Conservation (phyloP, 345 rosid species). For the Isatis tinctoria region DNA sequence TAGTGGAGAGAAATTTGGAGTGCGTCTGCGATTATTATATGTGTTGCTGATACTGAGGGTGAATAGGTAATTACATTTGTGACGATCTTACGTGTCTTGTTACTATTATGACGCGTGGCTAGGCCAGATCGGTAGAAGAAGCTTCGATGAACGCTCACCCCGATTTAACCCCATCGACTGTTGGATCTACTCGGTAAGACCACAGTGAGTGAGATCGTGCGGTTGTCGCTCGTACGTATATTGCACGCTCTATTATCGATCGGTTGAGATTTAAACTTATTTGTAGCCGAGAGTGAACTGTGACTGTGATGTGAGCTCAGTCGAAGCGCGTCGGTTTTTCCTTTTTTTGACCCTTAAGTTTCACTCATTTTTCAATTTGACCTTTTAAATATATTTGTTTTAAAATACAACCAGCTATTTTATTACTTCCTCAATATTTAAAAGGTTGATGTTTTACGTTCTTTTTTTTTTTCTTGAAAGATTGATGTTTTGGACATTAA, state of each 20-base stretch:
- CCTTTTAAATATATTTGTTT: neutral
- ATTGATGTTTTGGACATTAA: too few species aligned
- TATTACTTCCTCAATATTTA: too few species aligned
- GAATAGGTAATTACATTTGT: neutral
- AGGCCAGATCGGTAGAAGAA: neutral
- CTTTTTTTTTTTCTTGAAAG: too few species aligned
- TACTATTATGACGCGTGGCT: neutral
- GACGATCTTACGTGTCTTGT: neutral
- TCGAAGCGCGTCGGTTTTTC: neutral
- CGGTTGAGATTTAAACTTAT: neutral
- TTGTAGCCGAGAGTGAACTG: neutral
- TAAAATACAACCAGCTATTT: neutral
- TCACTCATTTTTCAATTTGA: neutral
- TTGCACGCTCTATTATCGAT: neutral
- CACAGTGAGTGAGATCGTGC: slow-evolving; percentile 14
- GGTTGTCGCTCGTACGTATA: neutral
- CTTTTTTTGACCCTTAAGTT: neutral
- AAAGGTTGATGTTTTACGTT: too few species aligned
- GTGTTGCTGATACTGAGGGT: neutral
- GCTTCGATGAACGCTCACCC: slow-evolving; percentile 21
- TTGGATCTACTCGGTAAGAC: slow-evolving; percentile 24
- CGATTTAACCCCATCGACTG: slow-evolving; percentile 4
- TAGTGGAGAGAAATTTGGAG: slow-evolving; percentile 3
- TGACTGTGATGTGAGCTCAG: slow-evolving; percentile 2
- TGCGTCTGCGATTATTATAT: slow-evolving; percentile 21